Base-by-base conservation (phyloP, 139 green algal species). In the Gonium pectorale region DNA sequence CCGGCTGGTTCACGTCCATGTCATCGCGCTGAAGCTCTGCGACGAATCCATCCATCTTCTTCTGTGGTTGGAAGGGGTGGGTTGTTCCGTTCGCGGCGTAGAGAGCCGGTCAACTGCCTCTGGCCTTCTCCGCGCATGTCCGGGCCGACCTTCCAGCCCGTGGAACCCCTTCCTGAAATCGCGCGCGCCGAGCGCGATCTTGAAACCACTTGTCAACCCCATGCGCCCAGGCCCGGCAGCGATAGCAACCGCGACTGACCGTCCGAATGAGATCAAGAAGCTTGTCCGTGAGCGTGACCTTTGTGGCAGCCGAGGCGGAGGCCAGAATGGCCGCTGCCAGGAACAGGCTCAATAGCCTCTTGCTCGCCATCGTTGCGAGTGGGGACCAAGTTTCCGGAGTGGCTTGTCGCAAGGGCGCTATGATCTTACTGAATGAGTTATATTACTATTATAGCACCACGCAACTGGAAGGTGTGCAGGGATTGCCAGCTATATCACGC, bases 1-100 rank as follows among this genome's bases (percentile, higher is more conserved):
- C 80, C 0, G 86, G 86, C 82, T 90, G 86, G 67, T 90, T 90
- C 4, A 79, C 67, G 73, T 90, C 86, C 72, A 87, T 86, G 59
- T 52, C 75, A 31, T 75, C 66, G 0, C 19, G 26, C 19, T 78
- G 67, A 35, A 90, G 56, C 80, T 90, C 86, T 21, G 79, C 74
- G 3, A 85, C 52, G 41, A 90, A 86, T 9, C 63, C 71, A 2
- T 87, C 66, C 5, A 81, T 64, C 9, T 63, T 64, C 26, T 82
- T 86, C 86, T 90, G 73, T 5, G 41, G 3, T 17, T 26, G 8
- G 5, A 4, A 74, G 26, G 37, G 17, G 5, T 37, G 26, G 5
- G 37, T 4, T 26, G 5, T 67, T 38, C 40, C 7, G 19, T 52
- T 6, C 41, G 26, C 40, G 40, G 33, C 8, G 7, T 40, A 38